Base-by-base conservation (phyloP, 2,329 filamentous ascomycete species). In the Colletotrichum karsti region DNA sequence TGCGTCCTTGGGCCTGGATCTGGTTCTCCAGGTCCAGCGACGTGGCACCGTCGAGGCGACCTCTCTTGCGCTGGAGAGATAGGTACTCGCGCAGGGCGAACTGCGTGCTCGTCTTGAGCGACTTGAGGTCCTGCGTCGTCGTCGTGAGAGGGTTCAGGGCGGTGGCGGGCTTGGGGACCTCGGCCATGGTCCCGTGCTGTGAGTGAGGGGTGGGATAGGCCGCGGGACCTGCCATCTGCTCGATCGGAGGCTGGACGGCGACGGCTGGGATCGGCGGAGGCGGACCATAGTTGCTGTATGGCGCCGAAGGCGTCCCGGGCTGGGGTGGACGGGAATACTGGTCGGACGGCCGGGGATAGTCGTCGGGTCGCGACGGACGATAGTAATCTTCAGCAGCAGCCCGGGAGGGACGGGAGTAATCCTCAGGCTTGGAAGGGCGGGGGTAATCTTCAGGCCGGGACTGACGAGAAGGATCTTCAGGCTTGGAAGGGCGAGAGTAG, bases 1-100 rank as follows among this genome's bases (percentile, higher is more conserved):
- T 69, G 28, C 74, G 79, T 6, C 80, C 79, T 73, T 87, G 84
- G 6, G 72, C 70, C 7, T 81, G 77, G 50, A 87, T 74, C 28
- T 81, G 82, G 3, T 79, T 76, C 50, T 86, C 82, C 35, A 84
- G 74, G n/a, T 79, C 78, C 18, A 78, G 69, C 37, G 71, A 76
- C 70, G 72, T 77, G 63, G 74, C 75, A 35, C 71, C 76, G 42
- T 73, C 76, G 50, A 68, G 69, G 48, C 71, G 72, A 58, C 70
- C 74, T 56, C 76, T 70, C 72, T 77, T 76, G 18, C 72, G 73
- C 71, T 77, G 76, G 15, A 81, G 69, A 3, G 72, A 73, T 20
- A 80, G 63, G 54, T 78, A 79, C 70, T 82, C 79, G 35, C 75
- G 74, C 55, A 83, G 63, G 5, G 77, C 75, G 62, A 77, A 77